Conservation (phyloP, 2,329 filamentous ascomycete genomes). For the Stemphylium beticola region DNA sequence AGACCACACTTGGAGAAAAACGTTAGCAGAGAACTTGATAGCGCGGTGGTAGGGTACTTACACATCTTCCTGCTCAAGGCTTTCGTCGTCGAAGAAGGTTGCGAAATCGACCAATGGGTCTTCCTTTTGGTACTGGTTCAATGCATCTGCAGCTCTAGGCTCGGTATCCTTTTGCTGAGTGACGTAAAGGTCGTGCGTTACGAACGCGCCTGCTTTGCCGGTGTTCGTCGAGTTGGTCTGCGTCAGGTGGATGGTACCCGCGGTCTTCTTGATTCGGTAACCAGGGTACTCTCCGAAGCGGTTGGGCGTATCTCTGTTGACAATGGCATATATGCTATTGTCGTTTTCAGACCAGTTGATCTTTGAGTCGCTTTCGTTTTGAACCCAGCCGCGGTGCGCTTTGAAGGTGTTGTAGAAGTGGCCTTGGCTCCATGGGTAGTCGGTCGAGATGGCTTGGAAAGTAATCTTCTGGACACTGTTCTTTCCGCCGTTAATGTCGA, state of each 20-base stretch:
- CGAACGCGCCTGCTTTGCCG: slow-evolving; percentile 56
- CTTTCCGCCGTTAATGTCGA: slow-evolving; percentile 46
- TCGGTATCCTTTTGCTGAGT: slow-evolving; percentile 61
- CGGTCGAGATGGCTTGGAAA: slow-evolving; percentile 52
- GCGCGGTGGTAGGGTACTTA: slow-evolving; percentile 18
- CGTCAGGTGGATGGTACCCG: slow-evolving; percentile 47
- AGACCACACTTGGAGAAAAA: slow-evolving; percentile 48
- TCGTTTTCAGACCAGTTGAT: slow-evolving; percentile 58
- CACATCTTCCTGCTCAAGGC: slow-evolving; percentile 49
- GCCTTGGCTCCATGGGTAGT: slow-evolving; percentile 59
- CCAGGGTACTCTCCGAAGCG: slow-evolving; percentile 60
- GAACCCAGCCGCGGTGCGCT: slow-evolving; percentile 52
- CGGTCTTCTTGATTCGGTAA: slow-evolving; percentile 57
- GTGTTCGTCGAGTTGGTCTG: slow-evolving; percentile 57
- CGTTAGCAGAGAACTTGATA: background rate
- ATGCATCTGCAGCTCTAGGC: slow-evolving; percentile 51
- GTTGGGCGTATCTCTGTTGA: slow-evolving; percentile 60
- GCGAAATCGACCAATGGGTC: slow-evolving; percentile 61
- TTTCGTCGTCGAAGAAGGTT: slow-evolving; percentile 57
- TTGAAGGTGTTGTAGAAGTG: slow-evolving; percentile 60
- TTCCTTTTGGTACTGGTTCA: slow-evolving; percentile 54
- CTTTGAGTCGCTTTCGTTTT: slow-evolving; percentile 45
- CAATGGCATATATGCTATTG: slow-evolving; percentile 55
- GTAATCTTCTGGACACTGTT: slow-evolving; percentile 46
- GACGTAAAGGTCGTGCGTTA: slow-evolving; percentile 59